A percentile compares a stretch with the other conserved stretches of the same genome.
These are phyloP conservation scores for Peniophora sp. DNA, from an alignment of 1,284 basidiomycete genomes.

Conservation along the genomic window DNA sequence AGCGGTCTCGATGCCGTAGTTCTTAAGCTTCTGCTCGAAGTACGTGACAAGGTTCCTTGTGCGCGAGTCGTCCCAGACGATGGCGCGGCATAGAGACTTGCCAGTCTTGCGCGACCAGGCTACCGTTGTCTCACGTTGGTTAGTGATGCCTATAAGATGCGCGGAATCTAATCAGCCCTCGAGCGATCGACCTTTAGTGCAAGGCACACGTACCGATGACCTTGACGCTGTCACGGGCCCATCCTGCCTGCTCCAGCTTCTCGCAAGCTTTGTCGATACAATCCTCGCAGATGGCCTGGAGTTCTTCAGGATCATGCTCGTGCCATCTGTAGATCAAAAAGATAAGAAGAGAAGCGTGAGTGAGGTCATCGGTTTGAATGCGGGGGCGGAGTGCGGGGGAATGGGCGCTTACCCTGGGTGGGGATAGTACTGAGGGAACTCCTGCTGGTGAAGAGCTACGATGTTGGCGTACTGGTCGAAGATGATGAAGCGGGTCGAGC, in stretches of 20 bases:
- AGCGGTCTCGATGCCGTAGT: slow-evolving; percentile 69
- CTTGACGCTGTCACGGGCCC: slow-evolving; percentile 76
- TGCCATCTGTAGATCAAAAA: slow-evolving; percentile 65
- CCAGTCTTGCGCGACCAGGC: slow-evolving; percentile 91
- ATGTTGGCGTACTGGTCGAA: slow-evolving; percentile 89
- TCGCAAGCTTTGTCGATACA: slow-evolving; percentile 75
- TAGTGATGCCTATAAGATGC: slow-evolving; percentile 73
- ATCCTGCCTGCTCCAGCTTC: slow-evolving; percentile 70
- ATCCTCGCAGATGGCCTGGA: slow-evolving; percentile 69
- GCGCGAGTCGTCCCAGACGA: slow-evolving; percentile 95
- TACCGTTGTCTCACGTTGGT: slow-evolving; percentile 95
- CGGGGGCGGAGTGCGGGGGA: background rate
- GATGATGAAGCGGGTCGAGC: slow-evolving; percentile 90
- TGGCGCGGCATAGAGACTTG: slow-evolving; percentile 80
- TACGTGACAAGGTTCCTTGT: slow-evolving; percentile 80
- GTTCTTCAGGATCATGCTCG: slow-evolving; percentile 87
- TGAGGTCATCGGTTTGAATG: slow-evolving; percentile 2
- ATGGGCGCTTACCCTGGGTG: slow-evolving; percentile 61
- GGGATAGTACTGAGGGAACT: slow-evolving; percentile 89
- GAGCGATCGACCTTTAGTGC: too few relatives aligned
- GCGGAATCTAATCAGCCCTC: background rate
- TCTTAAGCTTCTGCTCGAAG: slow-evolving; percentile 66
- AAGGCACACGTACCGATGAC: slow-evolving; percentile 71
- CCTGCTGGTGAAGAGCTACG: slow-evolving; percentile 79
- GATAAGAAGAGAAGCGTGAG: slow-evolving; percentile 4